Evolutionary conservation across 1,284 basidiomycete species (phyloP).

Genomic region (Mycena citricolor): DNA sequence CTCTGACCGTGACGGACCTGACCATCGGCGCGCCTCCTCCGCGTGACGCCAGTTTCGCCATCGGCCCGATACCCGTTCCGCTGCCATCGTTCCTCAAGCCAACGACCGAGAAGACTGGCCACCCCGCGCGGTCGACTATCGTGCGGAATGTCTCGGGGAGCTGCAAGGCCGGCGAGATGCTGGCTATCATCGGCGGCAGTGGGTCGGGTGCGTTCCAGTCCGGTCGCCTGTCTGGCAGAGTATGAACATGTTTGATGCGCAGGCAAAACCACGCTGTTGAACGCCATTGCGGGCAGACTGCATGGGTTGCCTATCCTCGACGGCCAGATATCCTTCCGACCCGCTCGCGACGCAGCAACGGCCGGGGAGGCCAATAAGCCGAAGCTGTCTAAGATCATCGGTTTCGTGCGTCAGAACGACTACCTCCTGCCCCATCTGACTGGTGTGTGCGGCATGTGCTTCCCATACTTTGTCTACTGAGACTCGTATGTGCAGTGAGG

Average conservation of each 20-base stretch:
- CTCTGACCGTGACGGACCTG: slow-evolving; percentile 11
- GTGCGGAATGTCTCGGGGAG: slow-evolving; percentile 15
- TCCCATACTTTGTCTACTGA: neutral
- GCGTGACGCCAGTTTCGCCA: neutral
- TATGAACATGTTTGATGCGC: neutral
- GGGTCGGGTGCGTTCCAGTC: slow-evolving; percentile 19
- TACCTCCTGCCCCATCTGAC: slow-evolving; percentile 22
- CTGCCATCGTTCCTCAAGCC: slow-evolving; percentile 11
- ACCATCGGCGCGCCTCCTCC: slow-evolving; percentile 18
- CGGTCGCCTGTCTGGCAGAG: neutral
- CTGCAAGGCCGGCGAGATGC: slow-evolving; percentile 20
- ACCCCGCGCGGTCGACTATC: slow-evolving; percentile 10
- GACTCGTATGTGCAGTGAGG: slow-evolving; percentile 36
- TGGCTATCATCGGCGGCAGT: slow-evolving; percentile 23
- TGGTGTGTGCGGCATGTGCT: neutral
- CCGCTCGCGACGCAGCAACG: slow-evolving; percentile 2
- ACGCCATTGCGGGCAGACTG: slow-evolving; percentile 21
- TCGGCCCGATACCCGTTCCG: slow-evolving; percentile 3
- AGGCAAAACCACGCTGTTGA: slow-evolving; percentile 22
- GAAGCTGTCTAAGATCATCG: slow-evolving; percentile 22
- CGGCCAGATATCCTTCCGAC: slow-evolving; percentile 16
- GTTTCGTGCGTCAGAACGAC: slow-evolving; percentile 22
- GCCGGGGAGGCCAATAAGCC: slow-evolving; percentile 13
- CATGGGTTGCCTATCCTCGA: slow-evolving; percentile 16
- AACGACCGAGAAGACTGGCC: slow-evolving; percentile 6